A percentile compares a stretch with the other conserved stretches of the same genome.
Evolutionary conservation across 495 filamentous ascomycete genomes (phyloP).

Genomic region (Hyphodiscus hymeniophilus): DNA sequence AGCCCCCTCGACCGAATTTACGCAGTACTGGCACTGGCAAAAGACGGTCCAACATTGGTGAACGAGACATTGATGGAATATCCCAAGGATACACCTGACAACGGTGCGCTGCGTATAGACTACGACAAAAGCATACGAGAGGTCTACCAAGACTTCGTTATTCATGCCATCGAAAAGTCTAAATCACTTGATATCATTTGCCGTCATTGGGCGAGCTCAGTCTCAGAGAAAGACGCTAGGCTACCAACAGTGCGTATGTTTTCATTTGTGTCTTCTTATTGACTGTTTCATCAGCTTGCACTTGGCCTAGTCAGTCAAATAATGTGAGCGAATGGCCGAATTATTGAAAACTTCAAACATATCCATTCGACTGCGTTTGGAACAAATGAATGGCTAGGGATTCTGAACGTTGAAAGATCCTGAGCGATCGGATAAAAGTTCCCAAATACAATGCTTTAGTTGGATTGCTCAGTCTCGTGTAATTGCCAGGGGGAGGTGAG

Average conservation of each 20-base stretch:
- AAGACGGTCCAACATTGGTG: neutral
- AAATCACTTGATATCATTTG: constrained; percentile 6
- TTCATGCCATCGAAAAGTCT: neutral
- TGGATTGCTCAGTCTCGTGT: too few relatives aligned
- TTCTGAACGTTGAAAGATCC: too few relatives aligned
- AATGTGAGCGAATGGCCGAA: too few relatives aligned
- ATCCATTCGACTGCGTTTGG: too few relatives aligned
- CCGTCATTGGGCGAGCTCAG: constrained; percentile 3
- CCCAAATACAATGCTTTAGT: too few relatives aligned
- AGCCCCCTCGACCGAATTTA: constrained; percentile 5
- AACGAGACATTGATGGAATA: neutral
- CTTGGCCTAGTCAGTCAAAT: too few relatives aligned
- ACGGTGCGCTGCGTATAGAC: neutral
- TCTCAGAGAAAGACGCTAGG: neutral
- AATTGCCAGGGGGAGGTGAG: too few relatives aligned
- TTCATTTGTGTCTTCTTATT: too few relatives aligned
- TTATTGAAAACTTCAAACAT: too few relatives aligned
- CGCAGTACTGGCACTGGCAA: constrained; percentile 4
- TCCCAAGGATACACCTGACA: neutral
- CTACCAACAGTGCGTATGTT: neutral
- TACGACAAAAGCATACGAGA: neutral
- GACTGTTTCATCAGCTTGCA: too few relatives aligned
- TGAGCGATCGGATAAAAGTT: too few relatives aligned
- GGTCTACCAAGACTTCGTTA: neutral
- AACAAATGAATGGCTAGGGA: too few relatives aligned